Percentiles rank a stretch among this genome's conserved stretches.
These are phyloP conservation scores for Biscutella laevigata DNA, from an alignment of 441 rosid genomes.

Conservation along the genomic window DNA sequence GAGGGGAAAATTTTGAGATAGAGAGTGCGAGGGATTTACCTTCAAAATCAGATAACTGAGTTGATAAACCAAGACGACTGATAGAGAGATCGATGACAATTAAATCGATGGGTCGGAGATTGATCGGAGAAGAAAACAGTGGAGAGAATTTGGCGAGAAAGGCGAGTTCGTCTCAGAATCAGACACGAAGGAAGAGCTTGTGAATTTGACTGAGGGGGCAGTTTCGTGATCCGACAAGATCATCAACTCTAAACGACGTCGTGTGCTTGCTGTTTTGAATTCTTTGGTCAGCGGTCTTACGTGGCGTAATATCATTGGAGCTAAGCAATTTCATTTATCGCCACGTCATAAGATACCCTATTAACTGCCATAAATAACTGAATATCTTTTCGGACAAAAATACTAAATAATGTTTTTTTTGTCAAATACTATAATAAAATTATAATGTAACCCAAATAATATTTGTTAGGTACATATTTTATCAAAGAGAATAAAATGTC, in stretches of 20 bases:
- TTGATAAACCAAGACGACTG: neutral
- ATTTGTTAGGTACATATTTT: no score
- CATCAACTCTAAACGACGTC: conserved; percentile 25
- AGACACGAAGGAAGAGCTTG: conserved; percentile 24
- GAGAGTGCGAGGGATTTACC: conserved; percentile 8
- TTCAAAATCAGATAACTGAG: conserved; percentile 5
- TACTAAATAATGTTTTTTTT: no score
- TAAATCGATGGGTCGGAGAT: conserved; percentile 5
- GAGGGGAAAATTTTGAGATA: conserved; percentile 6
- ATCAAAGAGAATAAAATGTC: no score
- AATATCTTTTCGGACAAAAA: no score
- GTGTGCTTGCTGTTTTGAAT: neutral
- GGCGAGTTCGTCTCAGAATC: conserved; percentile 15
- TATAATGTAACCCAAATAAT: no score
- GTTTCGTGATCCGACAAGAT: conserved; percentile 28
- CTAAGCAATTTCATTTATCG: neutral
- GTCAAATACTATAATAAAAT: no score
- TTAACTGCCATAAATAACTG: no score
- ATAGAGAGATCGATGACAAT: neutral
- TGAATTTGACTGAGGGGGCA: conserved; percentile 23
- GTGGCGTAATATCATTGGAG: conserved; percentile 17
- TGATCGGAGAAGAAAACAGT: conserved; percentile 23
- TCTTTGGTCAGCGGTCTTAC: conserved; percentile 22
- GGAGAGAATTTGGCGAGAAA: neutral
- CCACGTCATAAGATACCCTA: conserved; percentile 9